Evolutionary conservation across 2,329 filamentous ascomycete species (phyloP), one percentile per base, ranked within the genome.

Genomic region (Talaromyces verruculosus): DNA sequence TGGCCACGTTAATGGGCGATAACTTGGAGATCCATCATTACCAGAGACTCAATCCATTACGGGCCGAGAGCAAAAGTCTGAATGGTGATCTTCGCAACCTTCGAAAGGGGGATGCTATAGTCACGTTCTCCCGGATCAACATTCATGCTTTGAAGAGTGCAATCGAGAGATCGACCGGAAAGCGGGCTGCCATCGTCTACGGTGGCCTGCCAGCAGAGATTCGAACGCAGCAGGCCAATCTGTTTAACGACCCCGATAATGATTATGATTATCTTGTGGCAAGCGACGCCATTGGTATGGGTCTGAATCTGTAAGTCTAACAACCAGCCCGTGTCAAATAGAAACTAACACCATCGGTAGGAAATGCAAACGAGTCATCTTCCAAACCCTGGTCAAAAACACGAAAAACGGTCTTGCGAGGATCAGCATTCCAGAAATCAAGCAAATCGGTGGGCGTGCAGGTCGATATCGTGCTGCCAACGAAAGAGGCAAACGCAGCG

Each of bases 271-370:
- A 89, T 71, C 83, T 99, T 5, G 93, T 95, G 30, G 95, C 96
- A 8, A 97, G 92, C 71, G 93, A 97, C 78, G 95, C 95, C 57
- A 94, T 99, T 68, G 95, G 95, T 43, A 98, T 99, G 94, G 95
- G 96, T 0, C 82, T 99, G 25, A 99, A 99, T 73, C 80, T 99
- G 76, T 93, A 88, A 78, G 83, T 78, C 19, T 53, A 28, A 13
- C 22, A 43, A 25, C 30, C 49, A 22, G 13, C 19, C 41, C 10
- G 37, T 53, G 61, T 17, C 37, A 19, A 53, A 41, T 51, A 22
- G 41, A 39, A n/a, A 53, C 68, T 73, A 63, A 74, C 70, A 5
- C 17, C 22, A 25, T 33, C 17, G 53, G 35, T 60, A 87, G 85
- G 77, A 88, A 85, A 69, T 92, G 97, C 75, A 95, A 93, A 75